phyloP scores from a whole-genome alignment of 257 asterid species.

The Nicotiana noctiflora region DNA sequence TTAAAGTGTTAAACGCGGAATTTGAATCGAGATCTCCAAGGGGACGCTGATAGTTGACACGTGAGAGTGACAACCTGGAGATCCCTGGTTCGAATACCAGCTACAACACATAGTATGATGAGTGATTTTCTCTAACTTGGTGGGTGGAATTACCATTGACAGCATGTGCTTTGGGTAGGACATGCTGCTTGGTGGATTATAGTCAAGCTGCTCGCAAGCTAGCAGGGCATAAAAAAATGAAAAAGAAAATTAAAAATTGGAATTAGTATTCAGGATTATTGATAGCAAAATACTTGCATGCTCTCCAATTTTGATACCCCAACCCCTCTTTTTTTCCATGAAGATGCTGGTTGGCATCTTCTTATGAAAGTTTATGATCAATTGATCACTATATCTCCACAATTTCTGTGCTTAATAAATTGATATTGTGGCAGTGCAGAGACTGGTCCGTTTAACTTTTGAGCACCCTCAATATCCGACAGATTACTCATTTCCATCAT shows the following conservation, averaged over 20 bases:
- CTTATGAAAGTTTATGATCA: background rate
- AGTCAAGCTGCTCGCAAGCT: background rate
- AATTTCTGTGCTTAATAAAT: slow-evolving; percentile 8
- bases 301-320: background rate
- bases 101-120: background rate
- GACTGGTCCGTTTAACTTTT: slow-evolving; percentile 63
- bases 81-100: background rate
- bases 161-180: background rate
- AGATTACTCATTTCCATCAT: slow-evolving; percentile 79
- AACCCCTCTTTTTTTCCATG: background rate
- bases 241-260: background rate
- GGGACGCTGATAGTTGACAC: background rate
- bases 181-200: background rate
- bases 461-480: slow-evolving; percentile 67
- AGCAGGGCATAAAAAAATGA: background rate
- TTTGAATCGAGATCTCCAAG: too few species aligned
- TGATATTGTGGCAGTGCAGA: slow-evolving; percentile 53
- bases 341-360: background rate
- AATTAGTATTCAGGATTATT: background rate
- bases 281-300: background rate
- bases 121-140: background rate
- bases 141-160: background rate
- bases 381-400: background rate
- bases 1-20: too few species aligned
- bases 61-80: background rate